A percentile compares a stretch with the other conserved stretches of the same genome.
Conservation (phyloP, 1,284 basidiomycete species). For the Sparassis latifolia region DNA sequence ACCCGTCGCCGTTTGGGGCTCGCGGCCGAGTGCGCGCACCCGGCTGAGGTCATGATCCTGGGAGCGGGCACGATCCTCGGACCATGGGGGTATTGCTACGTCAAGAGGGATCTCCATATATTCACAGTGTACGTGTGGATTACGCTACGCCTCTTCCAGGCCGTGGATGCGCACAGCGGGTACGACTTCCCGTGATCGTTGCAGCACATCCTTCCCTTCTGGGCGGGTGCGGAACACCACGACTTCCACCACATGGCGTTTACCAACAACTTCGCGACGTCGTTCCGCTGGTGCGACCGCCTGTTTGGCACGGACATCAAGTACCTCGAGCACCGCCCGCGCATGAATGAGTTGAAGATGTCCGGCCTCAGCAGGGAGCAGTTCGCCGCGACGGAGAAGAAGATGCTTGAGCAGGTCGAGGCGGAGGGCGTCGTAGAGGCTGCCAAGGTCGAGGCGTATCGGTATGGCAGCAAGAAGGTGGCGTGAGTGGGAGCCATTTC, state of each 20-base stretch:
- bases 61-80: slow-evolving; percentile 83
- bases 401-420: slow-evolving; percentile 59
- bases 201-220: slow-evolving; percentile 91
- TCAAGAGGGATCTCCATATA: slow-evolving; percentile 78
- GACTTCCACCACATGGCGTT: slow-evolving; percentile 95
- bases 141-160: slow-evolving; percentile 91
- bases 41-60: slow-evolving; percentile 89
- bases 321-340: slow-evolving; percentile 72
- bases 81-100: slow-evolving; percentile 80
- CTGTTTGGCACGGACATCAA: slow-evolving; percentile 83
- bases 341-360: slow-evolving; percentile 47
- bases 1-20: slow-evolving; percentile 94
- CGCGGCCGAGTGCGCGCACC: slow-evolving; percentile 96
- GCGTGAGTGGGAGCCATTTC: slow-evolving; percentile 5
- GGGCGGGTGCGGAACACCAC: slow-evolving; percentile 98
- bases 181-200: slow-evolving; percentile 99
- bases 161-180: slow-evolving; percentile 94
- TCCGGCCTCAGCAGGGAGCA: slow-evolving; percentile 45
- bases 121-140: slow-evolving; percentile 95
- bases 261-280: slow-evolving; percentile 86
- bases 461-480: slow-evolving; percentile 24
- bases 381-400: slow-evolving; percentile 46
- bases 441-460: slow-evolving; percentile 42
- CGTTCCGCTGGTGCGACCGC: slow-evolving; percentile 89
- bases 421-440: slow-evolving; percentile 70